Conservation (phyloP, 257 asterid species). For the Solanum neorickii region DNA sequence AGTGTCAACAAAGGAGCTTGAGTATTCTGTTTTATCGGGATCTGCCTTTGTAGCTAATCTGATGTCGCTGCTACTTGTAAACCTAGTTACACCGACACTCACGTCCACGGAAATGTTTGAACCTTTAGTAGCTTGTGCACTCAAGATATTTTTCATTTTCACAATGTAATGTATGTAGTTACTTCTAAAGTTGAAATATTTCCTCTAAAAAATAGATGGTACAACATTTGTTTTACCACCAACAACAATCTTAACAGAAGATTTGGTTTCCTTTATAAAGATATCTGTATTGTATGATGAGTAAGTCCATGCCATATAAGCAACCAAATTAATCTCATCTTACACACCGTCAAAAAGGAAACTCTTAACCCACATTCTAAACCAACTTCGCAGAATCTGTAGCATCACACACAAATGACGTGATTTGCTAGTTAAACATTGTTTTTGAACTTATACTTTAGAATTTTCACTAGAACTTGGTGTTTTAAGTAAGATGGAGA, state of each 20-base stretch:
- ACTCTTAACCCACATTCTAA: not conserved
- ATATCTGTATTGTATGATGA: not conserved
- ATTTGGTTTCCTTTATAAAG: not conserved
- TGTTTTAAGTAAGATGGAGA: too few relatives aligned
- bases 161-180: not conserved
- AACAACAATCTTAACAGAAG: not conserved
- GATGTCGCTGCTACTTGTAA: slow-evolving; percentile 28
- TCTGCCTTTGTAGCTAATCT: slow-evolving; percentile 47
- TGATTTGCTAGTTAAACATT: too few relatives aligned
- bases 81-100: slow-evolving; percentile 36
- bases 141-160: not conserved
- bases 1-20: slow-evolving; percentile 74
- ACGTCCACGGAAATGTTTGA: slow-evolving; percentile 6
- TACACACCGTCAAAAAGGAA: not conserved
- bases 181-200: not conserved
- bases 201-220: not conserved
- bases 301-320: not conserved
- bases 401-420: too few relatives aligned
- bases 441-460: too few relatives aligned
- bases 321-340: not conserved
- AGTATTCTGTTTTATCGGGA: slow-evolving; percentile 76
- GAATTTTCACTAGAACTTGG: too few relatives aligned
- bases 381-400: too few relatives aligned
- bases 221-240: not conserved
- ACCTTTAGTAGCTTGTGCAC: not conserved